Evolutionary conservation across 2,329 filamentous ascomycete species (phyloP).

Genomic region (Aureobasidium vineae): DNA sequence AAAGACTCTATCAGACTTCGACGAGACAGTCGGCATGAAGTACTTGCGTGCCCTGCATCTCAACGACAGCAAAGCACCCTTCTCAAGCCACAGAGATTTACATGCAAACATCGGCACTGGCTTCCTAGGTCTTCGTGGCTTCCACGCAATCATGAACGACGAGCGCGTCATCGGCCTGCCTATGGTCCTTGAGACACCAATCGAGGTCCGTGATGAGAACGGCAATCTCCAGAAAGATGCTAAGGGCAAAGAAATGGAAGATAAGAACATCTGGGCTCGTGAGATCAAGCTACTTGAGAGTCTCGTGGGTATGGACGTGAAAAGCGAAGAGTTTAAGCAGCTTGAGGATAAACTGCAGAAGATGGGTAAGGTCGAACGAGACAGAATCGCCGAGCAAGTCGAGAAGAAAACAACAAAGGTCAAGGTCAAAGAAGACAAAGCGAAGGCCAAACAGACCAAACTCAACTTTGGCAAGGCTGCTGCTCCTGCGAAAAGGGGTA

Average conservation of each 20-base stretch:
- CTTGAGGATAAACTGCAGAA: constrained; percentile 65
- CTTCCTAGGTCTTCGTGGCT: constrained; percentile 84
- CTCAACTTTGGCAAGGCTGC: constrained; percentile 74
- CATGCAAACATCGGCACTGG: constrained; percentile 97
- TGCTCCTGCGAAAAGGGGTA: constrained; percentile 67
- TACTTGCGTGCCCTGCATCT: constrained; percentile 86
- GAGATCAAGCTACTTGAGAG: constrained; percentile 95
- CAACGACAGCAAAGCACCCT: constrained; percentile 93
- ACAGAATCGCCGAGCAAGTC: constrained; percentile 73
- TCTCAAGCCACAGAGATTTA: constrained; percentile 76
- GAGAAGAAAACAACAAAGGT: constrained; percentile 63
- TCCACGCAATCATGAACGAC: constrained; percentile 88
- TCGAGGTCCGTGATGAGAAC: constrained; percentile 65
- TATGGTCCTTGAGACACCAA: constrained; percentile 95
- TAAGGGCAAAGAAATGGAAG: constrained; percentile 60
- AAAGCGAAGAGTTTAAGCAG: constrained; percentile 67
- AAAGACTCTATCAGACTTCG: constrained; percentile 71
- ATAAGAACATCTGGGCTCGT: constrained; percentile 80
- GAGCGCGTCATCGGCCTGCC: constrained; percentile 72
- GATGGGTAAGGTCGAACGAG: constrained; percentile 67
- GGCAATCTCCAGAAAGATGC: constrained; percentile 53
- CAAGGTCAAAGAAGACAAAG: constrained; percentile 29
- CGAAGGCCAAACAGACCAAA: constrained; percentile 68
- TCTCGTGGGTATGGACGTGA: constrained; percentile 77
- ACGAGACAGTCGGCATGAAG: constrained; percentile 69